Conservation (phyloP, 805 yeast genomes). For the Schwanniomyces yamadae region DNA sequence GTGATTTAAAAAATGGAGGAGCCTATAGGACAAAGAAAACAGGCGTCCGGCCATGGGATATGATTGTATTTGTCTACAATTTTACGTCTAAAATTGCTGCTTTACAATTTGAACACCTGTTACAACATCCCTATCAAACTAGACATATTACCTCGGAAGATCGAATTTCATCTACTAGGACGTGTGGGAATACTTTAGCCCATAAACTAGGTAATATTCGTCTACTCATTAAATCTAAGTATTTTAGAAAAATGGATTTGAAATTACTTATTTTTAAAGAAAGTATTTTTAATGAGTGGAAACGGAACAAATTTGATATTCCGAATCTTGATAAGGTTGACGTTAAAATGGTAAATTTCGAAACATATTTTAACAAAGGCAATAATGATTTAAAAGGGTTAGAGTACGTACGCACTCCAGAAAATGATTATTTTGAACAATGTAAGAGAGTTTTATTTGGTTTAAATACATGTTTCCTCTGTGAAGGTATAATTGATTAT, state of each 20-base stretch:
- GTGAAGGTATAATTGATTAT: conserved; percentile 32
- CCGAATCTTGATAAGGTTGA: conserved; percentile 7
- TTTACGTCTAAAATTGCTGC: conserved; percentile 71
- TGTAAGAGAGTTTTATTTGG: conserved; percentile 16
- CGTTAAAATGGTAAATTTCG: conserved; percentile 7
- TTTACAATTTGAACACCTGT: conserved; percentile 78
- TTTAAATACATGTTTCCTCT: conserved; percentile 27
- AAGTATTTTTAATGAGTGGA: conserved; percentile 32
- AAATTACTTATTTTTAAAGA: conserved; percentile 45
- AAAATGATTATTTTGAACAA: conserved; percentile 9
- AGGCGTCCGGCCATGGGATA: conserved; percentile 73
- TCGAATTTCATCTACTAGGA: conserved; percentile 38
- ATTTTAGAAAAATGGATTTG: conserved; percentile 47
- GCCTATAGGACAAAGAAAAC: conserved; percentile 62
- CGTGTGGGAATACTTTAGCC: conserved; percentile 41
- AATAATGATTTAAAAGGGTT: background rate
- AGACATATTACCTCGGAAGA: conserved; percentile 49
- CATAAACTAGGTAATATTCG: conserved; percentile 49
- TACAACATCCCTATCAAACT: conserved; percentile 71
- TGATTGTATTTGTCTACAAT: conserved; percentile 62
- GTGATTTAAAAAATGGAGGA: conserved; percentile 60
- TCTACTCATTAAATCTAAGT: conserved; percentile 40
- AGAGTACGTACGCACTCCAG: conserved; percentile 25
- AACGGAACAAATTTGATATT: conserved; percentile 28
- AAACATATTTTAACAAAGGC: background rate